These are phyloP conservation scores for Asclepias syriaca DNA, from an alignment of 257 asterid genomes.

Conservation along the genomic window DNA sequence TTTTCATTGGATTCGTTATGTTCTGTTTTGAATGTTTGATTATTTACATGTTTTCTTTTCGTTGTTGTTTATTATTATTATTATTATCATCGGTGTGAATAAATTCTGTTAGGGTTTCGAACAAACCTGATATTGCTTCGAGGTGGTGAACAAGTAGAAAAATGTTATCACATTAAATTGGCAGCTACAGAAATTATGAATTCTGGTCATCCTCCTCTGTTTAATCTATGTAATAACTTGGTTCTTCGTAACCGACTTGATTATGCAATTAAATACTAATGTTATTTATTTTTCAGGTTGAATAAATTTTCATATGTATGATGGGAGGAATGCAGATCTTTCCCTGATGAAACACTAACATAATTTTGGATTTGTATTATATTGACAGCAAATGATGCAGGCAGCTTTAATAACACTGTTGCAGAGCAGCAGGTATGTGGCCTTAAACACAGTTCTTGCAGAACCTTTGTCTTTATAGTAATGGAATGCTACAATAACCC, in stretches of 20 bases:
- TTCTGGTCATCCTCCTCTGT: not conserved
- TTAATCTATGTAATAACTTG: not conserved
- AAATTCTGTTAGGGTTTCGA: slow-evolving; percentile 11
- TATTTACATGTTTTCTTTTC: not conserved
- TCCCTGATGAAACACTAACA: not conserved
- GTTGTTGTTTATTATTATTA: too few relatives aligned
- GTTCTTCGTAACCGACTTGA: not conserved
- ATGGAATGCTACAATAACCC: too few relatives aligned
- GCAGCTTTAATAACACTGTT: slow-evolving; percentile 95
- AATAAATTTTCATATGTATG: not conserved
- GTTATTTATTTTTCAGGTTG: not conserved
- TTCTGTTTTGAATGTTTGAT: not conserved
- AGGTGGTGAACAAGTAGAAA: not conserved
- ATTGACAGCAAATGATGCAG: slow-evolving; percentile 85
- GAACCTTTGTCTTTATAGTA: not conserved
- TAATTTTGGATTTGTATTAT: slow-evolving; percentile 20
- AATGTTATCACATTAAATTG: slow-evolving; percentile 1
- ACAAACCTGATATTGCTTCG: not conserved
- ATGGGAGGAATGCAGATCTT: not conserved
- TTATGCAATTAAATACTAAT: not conserved
- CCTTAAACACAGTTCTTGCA: slow-evolving; percentile 13
- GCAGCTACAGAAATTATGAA: not conserved
- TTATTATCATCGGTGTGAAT: not conserved
- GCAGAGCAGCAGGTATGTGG: slow-evolving; percentile 83
- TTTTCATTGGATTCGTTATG: slow-evolving; percentile 37